Base-by-base conservation (phyloP, 2,329 filamentous ascomycete genomes). In the Lomentospora prolificans region DNA sequence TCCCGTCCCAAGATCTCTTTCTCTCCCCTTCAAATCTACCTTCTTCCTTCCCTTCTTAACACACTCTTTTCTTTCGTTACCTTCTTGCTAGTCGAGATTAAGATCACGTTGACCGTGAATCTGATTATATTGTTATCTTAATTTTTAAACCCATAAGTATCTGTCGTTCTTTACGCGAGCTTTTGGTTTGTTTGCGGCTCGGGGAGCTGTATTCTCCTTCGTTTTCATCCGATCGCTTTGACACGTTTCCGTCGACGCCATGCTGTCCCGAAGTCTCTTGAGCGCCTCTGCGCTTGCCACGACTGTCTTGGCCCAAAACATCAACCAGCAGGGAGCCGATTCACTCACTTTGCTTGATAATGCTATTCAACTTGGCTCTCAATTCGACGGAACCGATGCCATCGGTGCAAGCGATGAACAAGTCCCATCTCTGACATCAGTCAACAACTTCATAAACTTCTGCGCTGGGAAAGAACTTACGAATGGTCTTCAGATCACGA, bases 391-490 rank as follows among this genome's bases (percentile, higher is more conserved):
- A 9, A 61, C 62, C 24, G 30, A 61, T n/a, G 66, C 64, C 2
- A 59, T 68, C 2, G 68, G 67, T 36, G 64, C 64, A 3, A 62
- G 65, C 27, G 62, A 61, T 14, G 51, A 53, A 17, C 51, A 53
- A 24, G 51, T 44, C n/a, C 63, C 60, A 5, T 65, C 67, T 8
- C 50, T 58, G 9, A 66, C 58, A n/a, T 64, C 62, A 31, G 56
- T 39, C 31, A 70, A 71, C 66, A 78, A 78, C 65, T 77, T 76
- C 62, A 74, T 77, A 70, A 78, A 76, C 67, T 76, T 76, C 63
- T 77, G 74, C 62, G 61, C 65, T 3, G 75, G 73, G 50, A 65
- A 75, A 65, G 74, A 69, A 2, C 63, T 78, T 50, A 80, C 78
- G 50, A 78, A 82, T 59, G 79, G 79, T 58, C 67, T 69, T 3